phyloP scores from a whole-genome alignment of 2,329 filamentous ascomycete species.

The Ambrosiella xylebori region DNA sequence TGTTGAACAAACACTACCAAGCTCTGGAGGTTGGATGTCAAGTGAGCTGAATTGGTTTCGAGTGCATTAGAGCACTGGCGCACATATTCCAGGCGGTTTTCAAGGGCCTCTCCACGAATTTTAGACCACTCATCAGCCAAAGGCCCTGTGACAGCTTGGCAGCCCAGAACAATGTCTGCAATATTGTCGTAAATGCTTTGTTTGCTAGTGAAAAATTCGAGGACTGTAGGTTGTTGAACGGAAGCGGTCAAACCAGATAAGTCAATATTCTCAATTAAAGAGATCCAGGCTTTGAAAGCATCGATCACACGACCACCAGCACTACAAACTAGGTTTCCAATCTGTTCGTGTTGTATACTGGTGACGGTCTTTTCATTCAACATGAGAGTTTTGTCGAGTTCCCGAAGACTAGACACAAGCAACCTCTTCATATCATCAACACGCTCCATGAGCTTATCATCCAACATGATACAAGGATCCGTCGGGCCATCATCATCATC shows the following conservation, averaged over 20 bases:
- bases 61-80: slow-evolving; percentile 60
- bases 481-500: slow-evolving; percentile 59
- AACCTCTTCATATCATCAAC: slow-evolving; percentile 74
- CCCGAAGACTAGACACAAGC: slow-evolving; percentile 69
- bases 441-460: slow-evolving; percentile 60
- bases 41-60: slow-evolving; percentile 71
- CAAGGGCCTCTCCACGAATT: slow-evolving; percentile 73
- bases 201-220: slow-evolving; percentile 79
- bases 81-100: slow-evolving; percentile 70
- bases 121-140: slow-evolving; percentile 92
- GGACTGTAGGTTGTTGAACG: slow-evolving; percentile 68
- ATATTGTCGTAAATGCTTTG: slow-evolving; percentile 88
- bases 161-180: slow-evolving; percentile 71
- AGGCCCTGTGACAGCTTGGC: slow-evolving; percentile 81
- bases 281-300: slow-evolving; percentile 76
- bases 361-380: slow-evolving; percentile 70
- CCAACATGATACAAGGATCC: slow-evolving; percentile 59
- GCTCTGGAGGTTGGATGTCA: slow-evolving; percentile 74
- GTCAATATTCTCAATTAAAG: slow-evolving; percentile 81
- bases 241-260: slow-evolving; percentile 60
- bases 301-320: slow-evolving; percentile 69
- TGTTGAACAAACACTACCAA: slow-evolving; percentile 59
- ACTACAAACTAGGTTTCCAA: slow-evolving; percentile 68
- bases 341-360: slow-evolving; percentile 55
- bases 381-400: slow-evolving; percentile 68